Conservation (phyloP, 192 early-diverging fungal species). For the Gigaspora rosea region DNA sequence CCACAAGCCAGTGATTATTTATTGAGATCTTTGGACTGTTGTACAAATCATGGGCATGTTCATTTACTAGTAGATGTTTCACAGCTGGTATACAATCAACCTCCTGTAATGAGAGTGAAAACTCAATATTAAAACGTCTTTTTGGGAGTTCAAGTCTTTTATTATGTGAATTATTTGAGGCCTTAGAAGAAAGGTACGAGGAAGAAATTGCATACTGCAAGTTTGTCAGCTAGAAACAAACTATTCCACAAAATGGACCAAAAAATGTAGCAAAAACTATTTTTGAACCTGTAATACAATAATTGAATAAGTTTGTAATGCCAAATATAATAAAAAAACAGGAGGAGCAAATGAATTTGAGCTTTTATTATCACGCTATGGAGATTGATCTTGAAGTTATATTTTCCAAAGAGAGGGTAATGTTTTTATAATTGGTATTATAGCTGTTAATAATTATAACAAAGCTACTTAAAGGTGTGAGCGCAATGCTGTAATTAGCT, state of each 20-base stretch:
- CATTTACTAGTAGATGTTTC: neutral
- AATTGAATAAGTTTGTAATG: neutral
- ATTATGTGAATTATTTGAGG: neutral
- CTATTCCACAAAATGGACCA: neutral
- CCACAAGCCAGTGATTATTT: neutral
- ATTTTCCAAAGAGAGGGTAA: neutral
- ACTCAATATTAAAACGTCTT: neutral
- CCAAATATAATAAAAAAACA: neutral
- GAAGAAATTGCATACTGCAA: neutral
- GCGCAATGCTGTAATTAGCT: too few relatives aligned
- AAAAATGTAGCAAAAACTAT: neutral
- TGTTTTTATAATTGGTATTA: neutral
- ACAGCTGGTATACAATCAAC: neutral
- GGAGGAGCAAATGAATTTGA: neutral
- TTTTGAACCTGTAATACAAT: neutral
- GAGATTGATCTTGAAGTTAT: neutral
- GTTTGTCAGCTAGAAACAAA: neutral
- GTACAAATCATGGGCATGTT: neutral
- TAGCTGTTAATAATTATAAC: neutral
- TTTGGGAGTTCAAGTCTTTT: neutral
- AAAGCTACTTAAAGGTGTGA: too few relatives aligned
- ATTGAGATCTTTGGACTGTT: neutral
- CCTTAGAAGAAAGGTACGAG: neutral
- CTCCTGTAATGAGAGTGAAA: neutral
- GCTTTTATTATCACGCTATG: neutral